Percentiles rank a stretch among this genome's conserved stretches.
Conservation (phyloP, 2,329 filamentous ascomycete genomes). For the Plenodomus biglobosus region DNA sequence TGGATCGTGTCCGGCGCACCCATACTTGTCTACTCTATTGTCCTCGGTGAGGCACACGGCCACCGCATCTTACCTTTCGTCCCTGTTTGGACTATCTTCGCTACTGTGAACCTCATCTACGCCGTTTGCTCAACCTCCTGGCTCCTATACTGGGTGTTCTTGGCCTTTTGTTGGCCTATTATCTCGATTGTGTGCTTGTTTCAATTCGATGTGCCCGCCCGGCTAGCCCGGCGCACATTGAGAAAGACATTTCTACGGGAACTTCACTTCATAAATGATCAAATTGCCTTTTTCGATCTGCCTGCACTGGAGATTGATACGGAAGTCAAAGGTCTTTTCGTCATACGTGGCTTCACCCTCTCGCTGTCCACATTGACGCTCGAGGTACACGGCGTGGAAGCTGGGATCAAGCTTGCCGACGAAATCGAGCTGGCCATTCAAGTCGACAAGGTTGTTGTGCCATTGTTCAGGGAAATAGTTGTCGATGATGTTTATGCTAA, state of each 20-base stretch:
- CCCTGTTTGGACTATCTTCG: conserved; percentile 52
- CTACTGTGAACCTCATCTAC: conserved; percentile 52
- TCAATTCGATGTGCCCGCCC: conserved; percentile 49
- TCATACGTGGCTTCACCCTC: conserved; percentile 56
- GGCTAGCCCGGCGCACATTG: conserved; percentile 42
- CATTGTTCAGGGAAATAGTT: conserved; percentile 54
- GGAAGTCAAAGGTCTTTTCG: conserved; percentile 56
- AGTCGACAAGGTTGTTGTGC: conserved; percentile 52
- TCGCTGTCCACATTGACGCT: conserved; percentile 54
- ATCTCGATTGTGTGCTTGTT: conserved; percentile 50
- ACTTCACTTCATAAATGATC: conserved; percentile 55
- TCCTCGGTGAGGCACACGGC: conserved; percentile 41
- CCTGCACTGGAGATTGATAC: conserved; percentile 59
- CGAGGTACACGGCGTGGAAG: conserved; percentile 56
- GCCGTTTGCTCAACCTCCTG: conserved; percentile 55
- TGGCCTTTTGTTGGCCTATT: conserved; percentile 46
- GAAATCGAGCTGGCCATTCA: conserved; percentile 58
- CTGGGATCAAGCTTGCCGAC: conserved; percentile 55
- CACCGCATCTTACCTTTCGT: conserved; percentile 48
- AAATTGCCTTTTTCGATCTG: conserved; percentile 53
- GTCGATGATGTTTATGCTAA: conserved; percentile 58
- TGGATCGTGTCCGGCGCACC: conserved; percentile 50
- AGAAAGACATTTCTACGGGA: conserved; percentile 44
- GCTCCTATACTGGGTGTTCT: conserved; percentile 53
- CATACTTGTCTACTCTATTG: conserved; percentile 39